Conservation (phyloP, 331 rosid genomes). For the Dryas integrifolia region DNA sequence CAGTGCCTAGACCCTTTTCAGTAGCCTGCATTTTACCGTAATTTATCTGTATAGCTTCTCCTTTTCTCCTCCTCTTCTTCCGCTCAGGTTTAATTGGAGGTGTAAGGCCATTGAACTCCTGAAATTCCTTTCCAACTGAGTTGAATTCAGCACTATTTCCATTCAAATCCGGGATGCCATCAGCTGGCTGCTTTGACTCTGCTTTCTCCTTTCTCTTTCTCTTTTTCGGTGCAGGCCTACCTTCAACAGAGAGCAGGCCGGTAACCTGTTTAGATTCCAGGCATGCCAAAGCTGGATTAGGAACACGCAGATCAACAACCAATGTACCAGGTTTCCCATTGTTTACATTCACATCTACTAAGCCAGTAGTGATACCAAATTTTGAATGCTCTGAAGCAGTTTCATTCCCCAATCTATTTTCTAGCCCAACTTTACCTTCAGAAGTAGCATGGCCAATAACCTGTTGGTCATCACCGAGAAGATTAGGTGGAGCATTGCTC, state of each 20-base stretch:
- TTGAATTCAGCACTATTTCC: constrained; percentile 39
- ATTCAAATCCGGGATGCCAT: constrained; percentile 69
- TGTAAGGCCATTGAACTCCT: constrained; percentile 30
- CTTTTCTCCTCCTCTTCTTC: constrained; percentile 38
- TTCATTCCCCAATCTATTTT: constrained; percentile 36
- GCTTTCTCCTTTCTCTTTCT: constrained; percentile 41
- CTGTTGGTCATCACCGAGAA: constrained; percentile 28
- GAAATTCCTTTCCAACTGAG: constrained; percentile 36
- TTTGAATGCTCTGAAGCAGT: constrained; percentile 31
- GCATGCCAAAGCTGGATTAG: constrained; percentile 10
- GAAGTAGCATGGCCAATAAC: constrained; percentile 28
- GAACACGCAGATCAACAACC: constrained; percentile 61
- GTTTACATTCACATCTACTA: constrained; percentile 27
- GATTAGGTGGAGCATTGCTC: constrained; percentile 19
- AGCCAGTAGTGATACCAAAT: constrained; percentile 31
- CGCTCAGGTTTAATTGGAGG: constrained; percentile 36
- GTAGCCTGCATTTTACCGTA: constrained; percentile 30
- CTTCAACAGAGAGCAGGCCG: constrained; percentile 12
- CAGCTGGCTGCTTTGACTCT: constrained; percentile 24
- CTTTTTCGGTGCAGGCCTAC: constrained; percentile 32
- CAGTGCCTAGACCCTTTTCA: constrained; percentile 45
- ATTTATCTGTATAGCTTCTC: constrained; percentile 29
- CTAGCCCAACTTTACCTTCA: constrained; percentile 33
- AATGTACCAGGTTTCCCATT: constrained; percentile 47
- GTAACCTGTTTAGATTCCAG: constrained; percentile 23